Evolutionary conservation across 2,329 filamentous ascomycete species (phyloP).

Genomic region (Arthroderma sp.): DNA sequence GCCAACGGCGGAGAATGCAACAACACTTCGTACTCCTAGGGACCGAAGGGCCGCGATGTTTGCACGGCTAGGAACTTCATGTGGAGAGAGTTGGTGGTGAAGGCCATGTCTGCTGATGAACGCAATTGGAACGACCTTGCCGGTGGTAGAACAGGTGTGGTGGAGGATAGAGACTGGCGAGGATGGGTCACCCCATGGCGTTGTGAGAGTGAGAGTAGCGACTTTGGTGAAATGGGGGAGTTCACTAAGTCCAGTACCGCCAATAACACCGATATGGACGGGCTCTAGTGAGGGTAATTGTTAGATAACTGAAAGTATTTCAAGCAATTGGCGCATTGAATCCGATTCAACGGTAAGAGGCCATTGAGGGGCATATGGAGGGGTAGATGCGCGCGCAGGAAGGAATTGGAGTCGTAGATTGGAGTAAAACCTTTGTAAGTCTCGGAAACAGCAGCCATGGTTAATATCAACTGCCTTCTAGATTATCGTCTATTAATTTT

Average conservation of each 20-base stretch:
- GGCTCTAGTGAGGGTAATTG: conserved; percentile 29
- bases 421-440: conserved; percentile 12
- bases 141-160: conserved; percentile 61
- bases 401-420: not conserved
- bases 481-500: not conserved
- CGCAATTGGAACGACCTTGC: conserved; percentile 54
- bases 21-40: conserved; percentile 77
- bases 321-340: not conserved
- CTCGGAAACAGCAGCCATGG: not conserved
- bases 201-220: conserved; percentile 61
- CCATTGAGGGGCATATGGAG: not conserved
- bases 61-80: conserved; percentile 87
- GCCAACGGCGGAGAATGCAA: conserved; percentile 92
- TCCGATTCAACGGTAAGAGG: not conserved
- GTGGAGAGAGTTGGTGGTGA: conserved; percentile 79
- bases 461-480: not conserved
- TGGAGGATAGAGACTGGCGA: conserved; percentile 75
- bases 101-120: conserved; percentile 88
- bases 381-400: not conserved
- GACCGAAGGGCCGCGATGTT: conserved; percentile 95
- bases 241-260: conserved; percentile 81
- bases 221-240: conserved; percentile 79
- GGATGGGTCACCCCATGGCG: conserved; percentile 78
- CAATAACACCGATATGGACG: conserved; percentile 78
- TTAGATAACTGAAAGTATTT: not conserved